Base-by-base conservation (phyloP, 768 basidiomycete species). In the Boletus speciosus region DNA sequence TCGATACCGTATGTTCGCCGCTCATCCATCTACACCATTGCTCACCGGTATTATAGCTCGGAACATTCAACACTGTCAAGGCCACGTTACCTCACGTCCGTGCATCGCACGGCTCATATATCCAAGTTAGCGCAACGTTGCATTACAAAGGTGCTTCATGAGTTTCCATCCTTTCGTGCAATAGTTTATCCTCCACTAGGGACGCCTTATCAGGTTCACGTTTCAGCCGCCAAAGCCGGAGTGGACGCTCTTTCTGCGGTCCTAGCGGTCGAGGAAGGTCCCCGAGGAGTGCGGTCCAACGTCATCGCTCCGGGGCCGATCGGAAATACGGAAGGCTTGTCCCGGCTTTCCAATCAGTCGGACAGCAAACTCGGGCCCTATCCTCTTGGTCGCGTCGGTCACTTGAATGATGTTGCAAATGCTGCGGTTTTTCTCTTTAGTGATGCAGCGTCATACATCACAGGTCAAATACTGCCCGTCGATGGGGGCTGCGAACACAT, bases 51-150 rank as follows among this genome's bases (percentile, higher is more conserved):
- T 51, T 36, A 40, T 32, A 93, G 88, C 76, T 97, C 29, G 96
- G 96, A 11, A 94, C 93, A 6, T 98, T 83, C 74, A 88, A 97
- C 72, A 98, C 95, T 5, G 80, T 97, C 71, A 98, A 98, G 67
- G 94, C 93, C 1, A 97, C 94, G 3, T 72, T 97, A 19, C 76
- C 78, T 2, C 78, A 92, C 61, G 60, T 98, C 29, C 82, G 90
- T 42, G 76, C 78, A 25, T 73, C 86, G 5, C 80, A 81, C 56
- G 96, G 95, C 35, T 75, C 91, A 3, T 97, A 93, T 69, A 81
- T 98, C 49, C 89, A 93, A 61, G 90, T 97, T 63, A 91, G 88
- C 60, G 88, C 93, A 5, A 94, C 88, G 10, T 69, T 98, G 43
- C 96, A 98, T 71, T 90, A 92, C 71, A 78, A 71, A 51, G 90